phyloP scores from a whole-genome alignment of 352 stramenopile genomes.

The Globisporangium yorkense region DNA sequence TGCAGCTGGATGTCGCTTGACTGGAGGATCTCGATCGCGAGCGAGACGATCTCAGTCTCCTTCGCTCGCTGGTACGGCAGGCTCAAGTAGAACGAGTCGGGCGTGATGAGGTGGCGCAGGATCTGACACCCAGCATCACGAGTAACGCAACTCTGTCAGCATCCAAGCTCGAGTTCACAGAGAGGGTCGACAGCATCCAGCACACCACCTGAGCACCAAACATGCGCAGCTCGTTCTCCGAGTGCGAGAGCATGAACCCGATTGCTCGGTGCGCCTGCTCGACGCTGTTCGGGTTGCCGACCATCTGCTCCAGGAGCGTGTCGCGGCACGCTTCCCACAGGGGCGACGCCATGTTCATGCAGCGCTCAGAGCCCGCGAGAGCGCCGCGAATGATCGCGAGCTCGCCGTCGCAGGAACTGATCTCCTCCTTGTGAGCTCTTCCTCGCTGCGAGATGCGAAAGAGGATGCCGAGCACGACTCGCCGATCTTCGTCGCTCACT shows the following conservation, averaged over 20 bases:
- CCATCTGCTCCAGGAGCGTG: slow-evolving; percentile 51
- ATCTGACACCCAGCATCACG: slow-evolving; percentile 22
- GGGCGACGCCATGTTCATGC: slow-evolving; percentile 4
- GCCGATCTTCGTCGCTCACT: slow-evolving; percentile 18
- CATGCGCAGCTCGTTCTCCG: slow-evolving; percentile 24
- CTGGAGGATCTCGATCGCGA: slow-evolving; percentile 29
- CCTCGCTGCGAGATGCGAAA: slow-evolving; percentile 35
- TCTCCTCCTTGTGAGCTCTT: slow-evolving; percentile 33
- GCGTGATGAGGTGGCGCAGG: slow-evolving; percentile 43
- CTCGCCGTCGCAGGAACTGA: slow-evolving; percentile 40
- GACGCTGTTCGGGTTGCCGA: slow-evolving; percentile 32
- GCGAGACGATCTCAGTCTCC: slow-evolving; percentile 27
- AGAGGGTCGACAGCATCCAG: neutral
- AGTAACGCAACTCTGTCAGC: neutral
- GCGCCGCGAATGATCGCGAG: slow-evolving; percentile 34
- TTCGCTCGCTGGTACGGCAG: slow-evolving; percentile 26
- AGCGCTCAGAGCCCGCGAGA: slow-evolving; percentile 14
- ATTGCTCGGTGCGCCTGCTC: slow-evolving; percentile 23
- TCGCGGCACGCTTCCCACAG: slow-evolving; percentile 33
- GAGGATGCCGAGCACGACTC: slow-evolving; percentile 31
- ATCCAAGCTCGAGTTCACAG: neutral
- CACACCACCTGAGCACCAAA: slow-evolving; percentile 45
- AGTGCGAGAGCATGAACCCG: slow-evolving; percentile 37
- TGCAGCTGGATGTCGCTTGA: slow-evolving; percentile 34
- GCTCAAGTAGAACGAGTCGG: slow-evolving; percentile 49